Evolutionary conservation across 371 early-diverging fungal species (phyloP), one percentile per base, ranked within the genome.

Genomic region (Rhizopus stolonifer): DNA sequence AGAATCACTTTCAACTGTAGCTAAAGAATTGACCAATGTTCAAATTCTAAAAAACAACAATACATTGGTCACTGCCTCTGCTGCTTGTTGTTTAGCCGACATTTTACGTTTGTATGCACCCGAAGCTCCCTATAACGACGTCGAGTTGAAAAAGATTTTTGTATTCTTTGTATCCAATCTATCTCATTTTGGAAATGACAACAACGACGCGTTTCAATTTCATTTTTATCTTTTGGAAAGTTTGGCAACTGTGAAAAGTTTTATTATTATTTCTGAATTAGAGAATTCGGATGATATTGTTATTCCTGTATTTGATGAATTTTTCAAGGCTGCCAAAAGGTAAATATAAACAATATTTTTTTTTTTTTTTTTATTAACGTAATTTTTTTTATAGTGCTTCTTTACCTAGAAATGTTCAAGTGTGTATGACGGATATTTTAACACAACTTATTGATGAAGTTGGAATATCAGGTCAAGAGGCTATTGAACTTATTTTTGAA

Each of bases 31-130:
- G 3, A 64, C 91, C 6, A 72, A 81, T 14, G 60, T 81, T 10
- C 68, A 85, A 33, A 70, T 96, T 23, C 54, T 91, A 15, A 61
- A 70, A 31, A 93, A 94, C 69, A 85, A 83, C 48, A 92, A 93
- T 65, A 80, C 84, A 29, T 88, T 86, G 2, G 89, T 96, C 13
- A 82, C 79, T 39, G 81, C 85, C 11, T 77, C 88, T 17, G 81
- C 86, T 1, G 89, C 94, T 1, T 92, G 93, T 70, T 96, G 96
- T 67, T 70, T 96, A 18, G 92, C 94, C 0, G 98, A 96, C 59
- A 74, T 95, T 2, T 79, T 98, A 46, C 81, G 95, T 24, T 71
- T 98, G 17, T 93, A 84, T 69, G 97, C 96, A 3, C 96, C 97
- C 6, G 89, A 93, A 32, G 90, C 93, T 2, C 98, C 97, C 1